These are phyloP conservation scores for Pseudogymnoascus sp. DNA, from an alignment of 2,329 filamentous ascomycete genomes.

Conservation along the genomic window DNA sequence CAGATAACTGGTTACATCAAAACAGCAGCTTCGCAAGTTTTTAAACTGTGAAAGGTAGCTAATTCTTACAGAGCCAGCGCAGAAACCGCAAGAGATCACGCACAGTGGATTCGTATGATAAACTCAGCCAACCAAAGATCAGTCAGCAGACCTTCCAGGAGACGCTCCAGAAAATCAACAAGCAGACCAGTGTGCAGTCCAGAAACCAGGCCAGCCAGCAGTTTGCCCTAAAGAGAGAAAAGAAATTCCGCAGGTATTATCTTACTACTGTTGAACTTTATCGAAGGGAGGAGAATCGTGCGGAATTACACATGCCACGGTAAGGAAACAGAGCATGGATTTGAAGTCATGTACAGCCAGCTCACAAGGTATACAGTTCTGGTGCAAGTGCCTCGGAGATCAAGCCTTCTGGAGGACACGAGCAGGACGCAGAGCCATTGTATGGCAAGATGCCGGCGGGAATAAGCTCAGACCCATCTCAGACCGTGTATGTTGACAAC, in stretches of 20 bases:
- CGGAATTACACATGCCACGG: background rate
- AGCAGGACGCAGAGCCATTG: background rate
- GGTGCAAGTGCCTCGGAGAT: background rate
- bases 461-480: background rate
- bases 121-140: background rate
- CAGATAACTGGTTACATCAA: background rate
- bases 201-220: too few species aligned
- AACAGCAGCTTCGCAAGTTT: background rate
- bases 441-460: background rate
- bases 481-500: background rate
- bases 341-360: background rate
- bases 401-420: background rate
- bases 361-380: background rate
- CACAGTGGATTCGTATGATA: background rate
- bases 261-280: background rate
- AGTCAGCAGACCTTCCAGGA: too few species aligned
- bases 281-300: background rate
- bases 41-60: background rate
- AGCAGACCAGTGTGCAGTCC: too few species aligned
- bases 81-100: background rate
- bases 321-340: background rate
- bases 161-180: too few species aligned
- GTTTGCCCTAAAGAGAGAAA: background rate
- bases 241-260: background rate
- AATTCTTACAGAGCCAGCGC: background rate